phyloP scores from a whole-genome alignment of 1,284 basidiomycete genomes.

The Sphagnurus paluster region DNA sequence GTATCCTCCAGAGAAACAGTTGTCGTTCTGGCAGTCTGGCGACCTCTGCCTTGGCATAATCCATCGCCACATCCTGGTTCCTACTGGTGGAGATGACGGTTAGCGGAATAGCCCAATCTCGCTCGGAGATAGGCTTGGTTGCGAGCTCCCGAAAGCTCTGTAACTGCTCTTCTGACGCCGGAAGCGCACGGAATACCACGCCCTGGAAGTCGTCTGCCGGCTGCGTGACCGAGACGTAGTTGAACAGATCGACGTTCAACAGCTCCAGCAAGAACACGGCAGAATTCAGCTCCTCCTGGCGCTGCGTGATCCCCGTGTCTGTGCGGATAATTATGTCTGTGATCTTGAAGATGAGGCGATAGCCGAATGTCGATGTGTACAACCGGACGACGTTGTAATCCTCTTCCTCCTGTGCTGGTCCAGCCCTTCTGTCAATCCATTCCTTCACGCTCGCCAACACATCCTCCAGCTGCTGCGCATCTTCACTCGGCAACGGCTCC shows the following conservation, averaged over 20 bases:
- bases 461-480: slow-evolving; percentile 4
- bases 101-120: slow-evolving; percentile 16
- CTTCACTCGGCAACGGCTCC: slow-evolving; percentile 2
- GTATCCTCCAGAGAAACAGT: slow-evolving; percentile 17
- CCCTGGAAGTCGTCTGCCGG: slow-evolving; percentile 15
- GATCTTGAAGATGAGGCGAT: slow-evolving; percentile 12
- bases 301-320: background rate
- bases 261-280: slow-evolving; percentile 17
- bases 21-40: slow-evolving; percentile 2
- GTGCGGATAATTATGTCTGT: slow-evolving; percentile 12
- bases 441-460: slow-evolving; percentile 10
- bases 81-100: slow-evolving; percentile 11
- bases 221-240: slow-evolving; percentile 11
- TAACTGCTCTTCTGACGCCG: slow-evolving; percentile 10
- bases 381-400: slow-evolving; percentile 15
- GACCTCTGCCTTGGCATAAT: slow-evolving; percentile 9
- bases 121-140: slow-evolving; percentile 9
- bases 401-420: background rate
- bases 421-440: slow-evolving; percentile 11
- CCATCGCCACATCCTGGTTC: slow-evolving; percentile 7
- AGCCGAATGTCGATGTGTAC: slow-evolving; percentile 15
- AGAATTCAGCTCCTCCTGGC: slow-evolving; percentile 5
- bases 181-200: slow-evolving; percentile 12
- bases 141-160: slow-evolving; percentile 11
- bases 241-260: slow-evolving; percentile 18